Percentiles rank a stretch among this genome's conserved stretches.
phyloP scores from a whole-genome alignment of 257 asterid species.

The Phtheirospermum japonicum region DNA sequence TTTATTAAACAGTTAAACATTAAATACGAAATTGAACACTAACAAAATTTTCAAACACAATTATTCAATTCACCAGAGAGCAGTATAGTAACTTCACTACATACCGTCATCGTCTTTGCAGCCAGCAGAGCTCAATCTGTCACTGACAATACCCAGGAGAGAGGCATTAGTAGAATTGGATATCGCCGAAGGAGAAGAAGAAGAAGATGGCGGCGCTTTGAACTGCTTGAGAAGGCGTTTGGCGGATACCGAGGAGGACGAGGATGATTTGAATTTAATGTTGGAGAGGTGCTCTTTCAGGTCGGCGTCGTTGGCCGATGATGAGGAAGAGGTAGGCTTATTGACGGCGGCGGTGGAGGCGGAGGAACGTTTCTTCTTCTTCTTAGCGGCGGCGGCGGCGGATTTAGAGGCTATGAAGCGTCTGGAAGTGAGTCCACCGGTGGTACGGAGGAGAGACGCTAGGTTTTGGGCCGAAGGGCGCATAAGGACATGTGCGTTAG shows the following conservation, averaged over 20 bases:
- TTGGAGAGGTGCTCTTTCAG: conserved; percentile 42
- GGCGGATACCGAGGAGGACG: conserved; percentile 21
- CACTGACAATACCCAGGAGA: conserved; percentile 36
- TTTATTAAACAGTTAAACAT: neutral
- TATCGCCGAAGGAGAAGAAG: conserved; percentile 6
- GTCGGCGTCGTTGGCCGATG: conserved; percentile 33
- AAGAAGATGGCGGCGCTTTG: conserved; percentile 33
- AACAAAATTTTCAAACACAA: conserved; percentile 15
- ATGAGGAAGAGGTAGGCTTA: conserved; percentile 26
- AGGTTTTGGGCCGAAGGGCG: conserved; percentile 50
- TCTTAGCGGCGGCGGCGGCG: conserved; percentile 34
- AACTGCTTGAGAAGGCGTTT: conserved; percentile 29
- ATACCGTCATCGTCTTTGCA: conserved; percentile 43
- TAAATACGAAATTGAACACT: neutral
- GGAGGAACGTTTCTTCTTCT: conserved; percentile 21
- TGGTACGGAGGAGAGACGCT: conserved; percentile 44
- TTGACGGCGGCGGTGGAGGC: conserved; percentile 29
- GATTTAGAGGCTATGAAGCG: conserved; percentile 28
- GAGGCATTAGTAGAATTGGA: conserved; percentile 23
- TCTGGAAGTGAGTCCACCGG: conserved; percentile 28
- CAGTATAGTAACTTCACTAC: conserved; percentile 4
- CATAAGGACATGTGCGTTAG: conserved; percentile 34
- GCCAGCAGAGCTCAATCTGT: conserved; percentile 38
- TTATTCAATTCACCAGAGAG: neutral
- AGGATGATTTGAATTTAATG: conserved; percentile 29